These are phyloP conservation scores for Eucalyptus dawsonii DNA, from an alignment of 345 rosid genomes.

Conservation along the genomic window DNA sequence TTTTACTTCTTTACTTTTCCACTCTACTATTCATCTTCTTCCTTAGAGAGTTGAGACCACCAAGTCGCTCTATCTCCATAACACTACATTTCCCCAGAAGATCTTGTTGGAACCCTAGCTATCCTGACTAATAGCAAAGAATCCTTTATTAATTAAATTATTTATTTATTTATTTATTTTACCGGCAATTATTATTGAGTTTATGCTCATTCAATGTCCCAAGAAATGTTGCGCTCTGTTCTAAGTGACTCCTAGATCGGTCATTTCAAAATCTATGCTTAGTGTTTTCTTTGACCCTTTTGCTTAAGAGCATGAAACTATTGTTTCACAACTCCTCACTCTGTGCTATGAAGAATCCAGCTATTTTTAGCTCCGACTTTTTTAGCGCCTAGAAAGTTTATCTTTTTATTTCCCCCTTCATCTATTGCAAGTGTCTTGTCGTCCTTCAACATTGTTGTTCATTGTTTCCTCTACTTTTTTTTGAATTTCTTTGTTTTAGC, in stretches of 20 bases:
- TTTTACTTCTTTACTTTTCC: neutral
- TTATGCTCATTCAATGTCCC: neutral
- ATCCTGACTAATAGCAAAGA: rapidly evolving
- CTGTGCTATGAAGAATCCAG: rapidly evolving
- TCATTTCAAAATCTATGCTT: neutral
- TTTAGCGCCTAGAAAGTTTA: rapidly evolving
- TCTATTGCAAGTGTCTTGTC: rapidly evolving
- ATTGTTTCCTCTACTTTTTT: too few relatives aligned
- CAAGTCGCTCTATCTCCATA: rapidly evolving
- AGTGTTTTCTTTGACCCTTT: too few relatives aligned
- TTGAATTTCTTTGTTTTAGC: too few relatives aligned
- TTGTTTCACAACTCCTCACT: neutral
- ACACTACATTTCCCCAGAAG: rapidly evolving
- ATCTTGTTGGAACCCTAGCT: rapidly evolving
- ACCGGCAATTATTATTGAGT: rapidly evolving
- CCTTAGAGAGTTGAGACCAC: rapidly evolving
- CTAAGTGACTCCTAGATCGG: rapidly evolving
- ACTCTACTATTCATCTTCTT: rapidly evolving
- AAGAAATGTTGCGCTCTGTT: rapidly evolving
- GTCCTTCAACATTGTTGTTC: rapidly evolving
- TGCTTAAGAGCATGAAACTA: neutral
- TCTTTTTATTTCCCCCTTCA: too few relatives aligned
- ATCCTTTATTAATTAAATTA: neutral
- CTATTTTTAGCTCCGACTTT: too few relatives aligned
- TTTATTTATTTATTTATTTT: neutral